These are phyloP conservation scores for Cucumis variabilis DNA, from an alignment of 331 rosid genomes.

Conservation along the genomic window DNA sequence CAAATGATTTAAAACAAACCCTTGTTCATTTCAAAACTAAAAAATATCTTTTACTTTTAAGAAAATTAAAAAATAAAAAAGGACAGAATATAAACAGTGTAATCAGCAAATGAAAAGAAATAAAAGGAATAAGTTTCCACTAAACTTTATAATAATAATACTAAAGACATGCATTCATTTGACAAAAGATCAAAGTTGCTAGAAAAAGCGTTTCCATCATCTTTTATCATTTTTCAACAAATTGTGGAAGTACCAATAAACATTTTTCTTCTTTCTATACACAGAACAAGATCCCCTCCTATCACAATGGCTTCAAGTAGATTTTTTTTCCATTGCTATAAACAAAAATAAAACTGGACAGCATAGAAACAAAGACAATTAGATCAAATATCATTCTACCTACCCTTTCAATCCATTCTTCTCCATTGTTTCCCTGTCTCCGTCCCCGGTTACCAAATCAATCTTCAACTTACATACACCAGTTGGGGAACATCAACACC, in stretches of 20 bases:
- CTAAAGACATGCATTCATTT: background rate
- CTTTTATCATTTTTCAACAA: background rate
- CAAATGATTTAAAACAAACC: too few species aligned
- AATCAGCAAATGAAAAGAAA: background rate
- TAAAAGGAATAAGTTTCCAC: background rate
- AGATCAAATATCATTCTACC: constrained; percentile 13
- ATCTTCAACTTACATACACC: constrained; percentile 22
- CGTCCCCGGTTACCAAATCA: background rate
- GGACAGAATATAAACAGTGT: background rate
- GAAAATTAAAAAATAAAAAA: too few species aligned
- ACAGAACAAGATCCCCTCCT: background rate
- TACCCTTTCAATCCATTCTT: background rate
- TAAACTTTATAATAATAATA: background rate
- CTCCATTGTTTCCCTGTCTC: background rate
- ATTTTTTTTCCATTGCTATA: background rate
- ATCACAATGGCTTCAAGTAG: background rate
- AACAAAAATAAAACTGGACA: background rate
- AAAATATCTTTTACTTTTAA: background rate
- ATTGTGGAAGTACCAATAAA: background rate
- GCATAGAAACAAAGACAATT: background rate
- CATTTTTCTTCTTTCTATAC: constrained; percentile 15
- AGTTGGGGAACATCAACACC: background rate
- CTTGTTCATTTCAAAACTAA: background rate
- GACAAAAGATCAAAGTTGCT: background rate
- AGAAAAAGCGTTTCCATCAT: background rate